Percentiles rank a stretch among this genome's conserved stretches.
These are phyloP conservation scores for Tarenaya hassleriana DNA, from an alignment of 345 rosid genomes.

Conservation along the genomic window DNA sequence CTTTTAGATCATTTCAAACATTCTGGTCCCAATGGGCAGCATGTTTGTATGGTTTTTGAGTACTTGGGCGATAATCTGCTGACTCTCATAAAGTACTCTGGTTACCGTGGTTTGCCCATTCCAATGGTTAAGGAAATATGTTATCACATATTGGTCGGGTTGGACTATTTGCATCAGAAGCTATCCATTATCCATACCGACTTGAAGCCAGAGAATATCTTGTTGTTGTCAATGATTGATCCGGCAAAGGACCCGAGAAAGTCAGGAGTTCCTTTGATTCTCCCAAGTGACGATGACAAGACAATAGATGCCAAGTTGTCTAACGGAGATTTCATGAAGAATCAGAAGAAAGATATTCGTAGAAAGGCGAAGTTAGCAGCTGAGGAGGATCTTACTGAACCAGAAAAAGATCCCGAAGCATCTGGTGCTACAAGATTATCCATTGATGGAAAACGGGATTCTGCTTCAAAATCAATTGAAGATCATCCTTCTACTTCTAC, in stretches of 20 bases:
- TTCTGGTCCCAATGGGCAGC: constrained; percentile 86
- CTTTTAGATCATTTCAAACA: constrained; percentile 94
- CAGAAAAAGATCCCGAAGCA: no score
- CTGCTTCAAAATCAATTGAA: no score
- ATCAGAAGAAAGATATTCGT: constrained; percentile 82
- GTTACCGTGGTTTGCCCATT: constrained; percentile 68
- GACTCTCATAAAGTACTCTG: constrained; percentile 78
- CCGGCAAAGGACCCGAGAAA: constrained; percentile 64
- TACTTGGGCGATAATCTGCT: constrained; percentile 90
- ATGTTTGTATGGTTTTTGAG: constrained; percentile 94
- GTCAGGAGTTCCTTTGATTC: constrained; percentile 52
- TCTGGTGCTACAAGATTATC: no score
- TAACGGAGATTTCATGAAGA: constrained; percentile 69
- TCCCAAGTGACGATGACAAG: constrained; percentile 40
- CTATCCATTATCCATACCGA: constrained; percentile 90
- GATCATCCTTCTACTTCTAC: no score
- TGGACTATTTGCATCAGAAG: constrained; percentile 79
- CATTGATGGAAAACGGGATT: constrained; percentile 24
- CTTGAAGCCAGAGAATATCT: constrained; percentile 89
- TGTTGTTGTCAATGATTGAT: constrained; percentile 69
- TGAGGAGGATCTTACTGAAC: constrained; percentile 45
- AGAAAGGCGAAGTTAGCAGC: constrained; percentile 83
- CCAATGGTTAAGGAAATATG: constrained; percentile 67
- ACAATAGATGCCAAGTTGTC: no score
- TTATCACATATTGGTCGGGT: constrained; percentile 60